phyloP scores from a whole-genome alignment of 768 basidiomycete species.

The Agaricus sinodeliciosus region DNA sequence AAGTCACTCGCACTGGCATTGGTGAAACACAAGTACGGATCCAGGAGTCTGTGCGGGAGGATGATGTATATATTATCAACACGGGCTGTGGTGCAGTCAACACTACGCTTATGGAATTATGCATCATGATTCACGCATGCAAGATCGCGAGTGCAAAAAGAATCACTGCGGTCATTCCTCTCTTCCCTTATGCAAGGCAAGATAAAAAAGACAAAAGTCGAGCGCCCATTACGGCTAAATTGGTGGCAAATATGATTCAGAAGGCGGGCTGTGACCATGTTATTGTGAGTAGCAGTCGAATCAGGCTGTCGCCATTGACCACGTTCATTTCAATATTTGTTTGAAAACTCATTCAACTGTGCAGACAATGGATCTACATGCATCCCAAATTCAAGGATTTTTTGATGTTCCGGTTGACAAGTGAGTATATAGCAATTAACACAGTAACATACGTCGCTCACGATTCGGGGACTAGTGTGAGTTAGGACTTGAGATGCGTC shows the following conservation, averaged over 20 bases:
- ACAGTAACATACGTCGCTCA: conserved; percentile 11
- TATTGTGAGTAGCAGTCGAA: conserved; percentile 55
- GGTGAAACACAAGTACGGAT: conserved; percentile 92
- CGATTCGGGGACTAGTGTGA: conserved; percentile 17
- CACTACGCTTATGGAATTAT: conserved; percentile 94
- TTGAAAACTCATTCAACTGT: conserved; percentile 9
- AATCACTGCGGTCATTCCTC: conserved; percentile 96
- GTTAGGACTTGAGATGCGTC: conserved; percentile 8
- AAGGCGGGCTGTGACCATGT: conserved; percentile 94
- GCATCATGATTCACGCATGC: conserved; percentile 99
- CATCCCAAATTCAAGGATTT: conserved; percentile 98
- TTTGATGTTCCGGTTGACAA: conserved; percentile 99
- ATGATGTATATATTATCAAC: conserved; percentile 98
- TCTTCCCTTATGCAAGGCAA: conserved; percentile 95
- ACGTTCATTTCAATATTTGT: not conserved
- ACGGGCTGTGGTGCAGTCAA: conserved; percentile 84
- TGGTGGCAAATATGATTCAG: conserved; percentile 96
- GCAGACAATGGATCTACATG: conserved; percentile 98
- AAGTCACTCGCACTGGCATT: conserved; percentile 82
- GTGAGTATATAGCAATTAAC: conserved; percentile 44
- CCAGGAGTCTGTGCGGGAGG: conserved; percentile 92
- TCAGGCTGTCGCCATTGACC: not conserved
- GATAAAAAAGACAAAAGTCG: conserved; percentile 99
- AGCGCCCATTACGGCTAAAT: conserved; percentile 95
- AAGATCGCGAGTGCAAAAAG: conserved; percentile 98